Percentiles rank a stretch among this genome's conserved stretches.
Conservation (phyloP, 208 protist genomes). For the Trypanosoma platydactyli region DNA sequence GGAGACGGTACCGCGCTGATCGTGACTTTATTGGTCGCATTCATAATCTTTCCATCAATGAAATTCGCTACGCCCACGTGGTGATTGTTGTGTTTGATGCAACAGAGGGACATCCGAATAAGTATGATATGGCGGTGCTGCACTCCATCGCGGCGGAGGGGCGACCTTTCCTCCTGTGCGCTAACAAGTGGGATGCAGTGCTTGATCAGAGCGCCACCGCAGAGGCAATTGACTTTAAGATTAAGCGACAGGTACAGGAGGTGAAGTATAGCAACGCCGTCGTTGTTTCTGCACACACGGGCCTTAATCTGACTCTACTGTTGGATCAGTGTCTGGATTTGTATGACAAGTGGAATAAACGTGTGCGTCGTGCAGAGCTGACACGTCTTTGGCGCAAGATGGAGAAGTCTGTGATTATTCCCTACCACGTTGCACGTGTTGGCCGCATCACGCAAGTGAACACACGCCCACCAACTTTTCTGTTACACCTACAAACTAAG, state of each 20-base stretch:
- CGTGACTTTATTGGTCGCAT: conserved; percentile 83
- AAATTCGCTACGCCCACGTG: conserved; percentile 87
- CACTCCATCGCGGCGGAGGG: conserved; percentile 86
- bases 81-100: conserved; percentile 91
- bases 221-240: conserved; percentile 92
- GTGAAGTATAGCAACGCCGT: conserved; percentile 91
- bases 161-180: conserved; percentile 84
- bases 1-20: conserved; percentile 74
- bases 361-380: conserved; percentile 73
- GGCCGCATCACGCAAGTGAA: conserved; percentile 87
- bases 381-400: conserved; percentile 90
- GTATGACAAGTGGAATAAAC: conserved; percentile 92
- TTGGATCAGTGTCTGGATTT: conserved; percentile 83
- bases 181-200: conserved; percentile 94
- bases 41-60: conserved; percentile 71
- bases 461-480: conserved; percentile 82
- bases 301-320: conserved; percentile 87
- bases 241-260: conserved; percentile 89
- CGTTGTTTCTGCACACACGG: conserved; percentile 84
- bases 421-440: conserved; percentile 85
- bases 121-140: conserved; percentile 91
- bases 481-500: conserved; percentile 89
- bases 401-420: conserved; percentile 89
- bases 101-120: conserved; percentile 90
- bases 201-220: conserved; percentile 86